Base-by-base conservation (phyloP, 1,284 basidiomycete species). In the Baeospora myosura region DNA sequence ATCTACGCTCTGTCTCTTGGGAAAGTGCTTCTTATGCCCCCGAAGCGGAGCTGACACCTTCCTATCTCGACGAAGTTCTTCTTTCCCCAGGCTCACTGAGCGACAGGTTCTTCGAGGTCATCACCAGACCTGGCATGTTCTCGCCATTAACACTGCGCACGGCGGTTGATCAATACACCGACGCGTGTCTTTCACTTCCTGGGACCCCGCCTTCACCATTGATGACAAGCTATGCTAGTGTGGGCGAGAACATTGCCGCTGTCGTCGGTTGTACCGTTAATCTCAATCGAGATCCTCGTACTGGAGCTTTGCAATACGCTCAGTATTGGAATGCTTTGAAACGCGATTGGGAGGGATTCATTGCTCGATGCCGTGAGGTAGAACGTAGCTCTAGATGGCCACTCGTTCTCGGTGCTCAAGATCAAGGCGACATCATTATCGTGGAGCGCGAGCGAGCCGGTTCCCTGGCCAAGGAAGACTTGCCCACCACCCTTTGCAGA, bases 311-410 rank as follows among this genome's bases (percentile, higher is more conserved):
- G 28, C 78, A 87, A 46, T 73, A 91, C 51, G 78, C 79, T 37
- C 79, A 79, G 41, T 93, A 88, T 58, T 85, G 87, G 76, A 84
- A 78, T 52, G 79, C 82, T 0, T 64, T 94, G 49, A 93, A 90
- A 59, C 69, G 87, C 29, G 90, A 96, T 53, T 96, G 92, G 90
- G 86, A 95, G 54, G 88, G 91, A 1, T 89, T 95, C 55, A 80
- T 94, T 49, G 85, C 92, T 10, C 75, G 88, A 31, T 90, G 88
- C 52, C 78, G 88, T 43, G 89, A 93, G 52, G 71, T 91, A 10
- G 90, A 95, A 61, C 79, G 86, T 36, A 80, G 80, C 50, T 88
- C 85, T 17, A 74, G 90, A 34, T 88, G 87, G 83, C 89, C 90
- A 0, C 69, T 94, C 11, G 71, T 73, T 10, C 67, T 90, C 25